Evolutionary conservation across 1,284 basidiomycete species (phyloP), one percentile per base, ranked within the genome.

Genomic region (Cryptococcus sp.): DNA sequence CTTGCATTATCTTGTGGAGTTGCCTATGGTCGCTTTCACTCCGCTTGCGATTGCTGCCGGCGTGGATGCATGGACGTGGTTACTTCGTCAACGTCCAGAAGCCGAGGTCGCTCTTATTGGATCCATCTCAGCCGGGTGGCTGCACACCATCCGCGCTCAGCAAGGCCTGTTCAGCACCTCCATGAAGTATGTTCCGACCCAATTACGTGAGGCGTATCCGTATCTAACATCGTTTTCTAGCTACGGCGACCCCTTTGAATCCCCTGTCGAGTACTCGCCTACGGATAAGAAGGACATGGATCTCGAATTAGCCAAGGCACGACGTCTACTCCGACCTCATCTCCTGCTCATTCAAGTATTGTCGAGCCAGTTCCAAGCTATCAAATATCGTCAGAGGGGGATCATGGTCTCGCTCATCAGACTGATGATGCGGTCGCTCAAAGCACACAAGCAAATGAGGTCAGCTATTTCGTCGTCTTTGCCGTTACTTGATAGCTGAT

Each of bases 51-150:
- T 98, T 58, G 84, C 89, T 10, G 86, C 90, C 1, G 94, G 92
- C 0, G 88, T 93, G 51, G 93, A 97, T 73, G 89, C 91, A 5
- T 99, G 96, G 96, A 92, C 90, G 2, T 98, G 94, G 95, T 83
- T 98, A 0, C 90, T 98, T 50, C 87, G 91, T 17, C 90, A 94
- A 71, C 86, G 91, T 55, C 88, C 91, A 0, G 84, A 86, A 55
- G 82, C 86, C 23, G 86, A 89, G 73, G 82, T 89, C 75, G 87
- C 78, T 7, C 78, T 98, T 27, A 89, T 97, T 83, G 83, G 86
- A 13, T 93, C 97, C 71, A 85, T 99, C 55, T 82, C 91, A 30
- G 85, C 88, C 8, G 89, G 90, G 4, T 99, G 96, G 96, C 83
- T 87, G 43, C 83, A 85, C 60, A 91, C 90, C 2, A 89, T 95